These are phyloP conservation scores for Dactylorhiza incarnata DNA, from an alignment of 106 monocot genomes.

Conservation along the genomic window DNA sequence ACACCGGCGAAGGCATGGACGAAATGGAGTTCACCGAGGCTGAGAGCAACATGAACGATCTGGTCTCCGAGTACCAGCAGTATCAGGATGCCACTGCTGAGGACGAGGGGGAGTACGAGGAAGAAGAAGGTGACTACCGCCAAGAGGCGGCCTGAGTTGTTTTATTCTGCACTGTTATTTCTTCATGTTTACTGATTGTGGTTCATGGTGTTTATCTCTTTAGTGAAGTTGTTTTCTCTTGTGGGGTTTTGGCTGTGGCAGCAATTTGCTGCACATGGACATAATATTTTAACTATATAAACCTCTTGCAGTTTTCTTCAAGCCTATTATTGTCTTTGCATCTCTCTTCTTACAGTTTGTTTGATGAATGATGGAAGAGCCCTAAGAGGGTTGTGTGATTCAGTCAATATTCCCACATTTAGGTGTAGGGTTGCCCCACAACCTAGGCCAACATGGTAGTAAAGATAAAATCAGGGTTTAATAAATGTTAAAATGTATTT, in stretches of 20 bases:
- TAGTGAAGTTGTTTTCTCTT: not conserved
- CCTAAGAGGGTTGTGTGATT: too few relatives aligned
- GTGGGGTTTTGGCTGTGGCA: not conserved
- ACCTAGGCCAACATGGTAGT: too few relatives aligned
- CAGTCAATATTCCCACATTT: too few relatives aligned
- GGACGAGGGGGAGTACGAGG: conserved; percentile 8
- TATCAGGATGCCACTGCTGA: conserved; percentile 16
- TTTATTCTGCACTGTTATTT: not conserved
- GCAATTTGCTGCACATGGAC: not conserved
- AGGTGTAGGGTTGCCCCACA: too few relatives aligned
- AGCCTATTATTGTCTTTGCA: too few relatives aligned
- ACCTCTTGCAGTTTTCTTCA: too few relatives aligned
- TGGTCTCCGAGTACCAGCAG: conserved; percentile 14
- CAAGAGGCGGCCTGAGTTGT: not conserved
- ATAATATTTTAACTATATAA: not conserved
- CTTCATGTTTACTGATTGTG: not conserved
- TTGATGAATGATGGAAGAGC: too few relatives aligned
- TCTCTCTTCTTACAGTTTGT: too few relatives aligned
- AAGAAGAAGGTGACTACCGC: not conserved
- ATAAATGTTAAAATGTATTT: too few relatives aligned
- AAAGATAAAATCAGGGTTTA: too few relatives aligned
- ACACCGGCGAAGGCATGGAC: too few relatives aligned
- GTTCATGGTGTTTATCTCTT: not conserved
- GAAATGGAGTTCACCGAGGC: too few relatives aligned
- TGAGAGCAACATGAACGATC: conserved; percentile 1